Evolutionary conservation across 2,329 filamentous ascomycete genomes (phyloP).

Genomic region (Dothistroma pini): DNA sequence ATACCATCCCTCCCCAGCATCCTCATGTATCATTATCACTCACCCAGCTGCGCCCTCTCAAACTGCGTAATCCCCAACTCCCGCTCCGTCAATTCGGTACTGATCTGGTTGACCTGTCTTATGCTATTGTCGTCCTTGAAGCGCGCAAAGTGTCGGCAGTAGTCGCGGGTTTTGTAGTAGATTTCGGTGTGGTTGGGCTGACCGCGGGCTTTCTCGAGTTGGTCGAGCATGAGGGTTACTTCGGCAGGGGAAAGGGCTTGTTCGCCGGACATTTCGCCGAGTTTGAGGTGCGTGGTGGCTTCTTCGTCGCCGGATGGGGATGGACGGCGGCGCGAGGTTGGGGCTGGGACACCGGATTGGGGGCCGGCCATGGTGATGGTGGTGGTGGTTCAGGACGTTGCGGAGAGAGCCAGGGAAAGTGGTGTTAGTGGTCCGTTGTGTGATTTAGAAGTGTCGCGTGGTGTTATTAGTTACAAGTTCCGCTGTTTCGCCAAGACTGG

Average conservation of each 20-base stretch:
- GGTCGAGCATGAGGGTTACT: slow-evolving; percentile 86
- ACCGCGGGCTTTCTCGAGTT: slow-evolving; percentile 57
- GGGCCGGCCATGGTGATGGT: slow-evolving; percentile 31
- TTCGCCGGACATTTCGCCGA: slow-evolving; percentile 91
- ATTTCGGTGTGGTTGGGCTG: slow-evolving; percentile 50
- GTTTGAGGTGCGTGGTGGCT: slow-evolving; percentile 72
- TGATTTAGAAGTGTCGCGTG: not conserved
- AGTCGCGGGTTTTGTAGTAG: slow-evolving; percentile 60
- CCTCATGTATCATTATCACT: slow-evolving; percentile 26
- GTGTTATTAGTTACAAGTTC: not conserved
- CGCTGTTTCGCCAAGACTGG: not conserved
- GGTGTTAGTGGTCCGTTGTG: not conserved
- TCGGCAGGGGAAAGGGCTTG: slow-evolving; percentile 91
- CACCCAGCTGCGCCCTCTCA: slow-evolving; percentile 88
- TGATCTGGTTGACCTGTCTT: slow-evolving; percentile 60
- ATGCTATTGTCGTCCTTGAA: slow-evolving; percentile 97
- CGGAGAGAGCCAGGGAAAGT: not conserved
- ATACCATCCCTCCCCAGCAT: not conserved
- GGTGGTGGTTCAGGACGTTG: not conserved
- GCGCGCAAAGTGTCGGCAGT: slow-evolving; percentile 89
- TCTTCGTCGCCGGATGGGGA: slow-evolving; percentile 77
- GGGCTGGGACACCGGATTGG: slow-evolving; percentile 19
- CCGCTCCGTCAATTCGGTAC: slow-evolving; percentile 54
- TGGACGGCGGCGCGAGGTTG: slow-evolving; percentile 58
- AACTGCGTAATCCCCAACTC: slow-evolving; percentile 59